Base-by-base conservation (phyloP, 1,139 yeast species). In the Hyphopichia burtonii region DNA sequence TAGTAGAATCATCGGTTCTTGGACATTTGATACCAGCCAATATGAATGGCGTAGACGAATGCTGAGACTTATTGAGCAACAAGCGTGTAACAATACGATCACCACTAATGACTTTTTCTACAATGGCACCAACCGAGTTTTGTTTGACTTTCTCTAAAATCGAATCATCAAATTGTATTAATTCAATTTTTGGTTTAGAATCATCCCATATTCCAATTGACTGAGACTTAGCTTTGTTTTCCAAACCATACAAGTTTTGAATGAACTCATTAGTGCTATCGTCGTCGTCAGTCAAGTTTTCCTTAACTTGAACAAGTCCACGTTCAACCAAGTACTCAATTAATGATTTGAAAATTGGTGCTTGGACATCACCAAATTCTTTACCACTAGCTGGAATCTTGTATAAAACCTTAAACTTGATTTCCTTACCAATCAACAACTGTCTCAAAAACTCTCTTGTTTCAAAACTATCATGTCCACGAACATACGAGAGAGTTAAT, bases 1-100 rank as follows among this genome's bases (percentile, higher is more conserved):
- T 28, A 56, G 61, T 67, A 1, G 65, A 48, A 39, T 70, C 74
- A 30, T 84, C 78, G 2, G 90, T 80, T 61, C 94, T 74, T 39
- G 95, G 95, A 25, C 83, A 59, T 52, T 78, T 78, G 45, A 86
- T 67, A 40, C 94, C 96, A 1, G 94, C 95, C 49, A 89, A 66
- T 40, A 85, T 62, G 20, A 83, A 74, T 9, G 86, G 81, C 19
- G 83, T 68, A 19, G 78, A 72, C 9, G 71, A 67, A 40, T 79
- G 82, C 41, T 63, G 66, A 19, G 54, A 54, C 38, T 68, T 65
- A 42, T 72, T 58, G 39, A 74, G 57, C 45, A 84, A 50, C 40
- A 86, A 56, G 46, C 95, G 71, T 34, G 79, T 77, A 41, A 83
- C 65, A 31, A 86, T 61, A 42, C 96, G 68, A 61, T 89, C 96